Base-by-base conservation (phyloP, 2,329 filamentous ascomycete genomes). In the Pseudogymnoascus sp. region DNA sequence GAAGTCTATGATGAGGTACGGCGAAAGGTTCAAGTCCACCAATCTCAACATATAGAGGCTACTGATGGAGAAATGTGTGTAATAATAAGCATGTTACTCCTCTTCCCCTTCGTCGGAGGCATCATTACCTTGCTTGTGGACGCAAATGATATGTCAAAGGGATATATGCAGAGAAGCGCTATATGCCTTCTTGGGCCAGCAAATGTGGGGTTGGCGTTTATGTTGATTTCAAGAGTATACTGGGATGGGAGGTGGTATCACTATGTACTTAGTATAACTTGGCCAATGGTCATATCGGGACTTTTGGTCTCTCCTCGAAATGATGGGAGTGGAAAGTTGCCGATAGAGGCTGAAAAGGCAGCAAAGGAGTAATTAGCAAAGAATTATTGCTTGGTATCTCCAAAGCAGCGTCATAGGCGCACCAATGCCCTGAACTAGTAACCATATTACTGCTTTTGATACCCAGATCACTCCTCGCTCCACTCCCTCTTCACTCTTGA, bases 391-490 rank as follows among this genome's bases (percentile, higher is more conserved):
- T 40, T 40, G 15, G 15, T 40, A 17, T 21, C 39, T 13, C 39
- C 8, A 21, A 40, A 40, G 15, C 15, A 17, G 39, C 21, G 21
- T 21, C 21, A 21, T 21, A 21, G 21, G 21, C 21, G 85, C 87
- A 73, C 96, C 86, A 64, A 96, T 93, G 63, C 82, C 84, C n/a
- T 21, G 36, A 17, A 39, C 15, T 17, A 17, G 36, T 39, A n/a
- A 17, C 36, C 15, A 39, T 39, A 39, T 15, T 39, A 39, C 15
- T 39, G 36, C 36, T 39, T 39, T 39, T 39, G 36, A 39, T 39
- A 21, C 21, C 21, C 21, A 21, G 21, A 21, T 21, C 21, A 21
- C 21, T 21, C 21, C 21, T 21, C 21, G 21, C 21, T 21, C 21
- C 21, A 21, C 21, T 21, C 21, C 4, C 21, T 21, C 21, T 21